phyloP scores from a whole-genome alignment of 495 filamentous ascomycete species.

The Tuber magnatum region DNA sequence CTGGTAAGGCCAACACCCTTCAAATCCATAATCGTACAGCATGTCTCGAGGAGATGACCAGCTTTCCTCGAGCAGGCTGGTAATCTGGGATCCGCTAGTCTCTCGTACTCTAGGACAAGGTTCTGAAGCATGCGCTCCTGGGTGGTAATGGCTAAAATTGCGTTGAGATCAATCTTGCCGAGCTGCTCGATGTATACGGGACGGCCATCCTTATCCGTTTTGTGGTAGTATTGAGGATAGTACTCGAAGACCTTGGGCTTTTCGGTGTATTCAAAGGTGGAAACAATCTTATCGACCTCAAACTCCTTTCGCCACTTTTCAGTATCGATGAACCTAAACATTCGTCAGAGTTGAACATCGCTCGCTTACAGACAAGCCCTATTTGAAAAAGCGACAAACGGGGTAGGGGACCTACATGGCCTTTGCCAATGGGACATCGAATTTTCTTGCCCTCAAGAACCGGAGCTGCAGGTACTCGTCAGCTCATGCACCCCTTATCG shows the following conservation, averaged over 20 bases:
- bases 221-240: constrained; percentile 98
- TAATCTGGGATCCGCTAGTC: constrained; percentile 79
- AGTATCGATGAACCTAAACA: constrained; percentile 70
- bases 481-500: background rate
- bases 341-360: background rate
- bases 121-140: constrained; percentile 88
- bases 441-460: constrained; percentile 89
- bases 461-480: constrained; percentile 52
- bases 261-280: constrained; percentile 77
- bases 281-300: constrained; percentile 69
- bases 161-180: constrained; percentile 79
- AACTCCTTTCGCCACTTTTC: constrained; percentile 86
- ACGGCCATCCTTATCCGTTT: constrained; percentile 94
- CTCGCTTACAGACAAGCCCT: background rate
- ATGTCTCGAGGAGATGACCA: constrained; percentile 83
- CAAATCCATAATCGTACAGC: constrained; percentile 92
- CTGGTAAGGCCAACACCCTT: constrained; percentile 81
- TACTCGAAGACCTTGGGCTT: constrained; percentile 79
- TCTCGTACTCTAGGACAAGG: constrained; percentile 93
- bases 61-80: constrained; percentile 91
- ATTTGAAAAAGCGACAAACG: no score
- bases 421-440: constrained; percentile 75
- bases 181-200: constrained; percentile 94
- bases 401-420: constrained; percentile 23
- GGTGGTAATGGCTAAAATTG: constrained; percentile 88